Evolutionary conservation across 2,329 filamentous ascomycete genomes (phyloP).

Genomic region (Calonectria crousiana): DNA sequence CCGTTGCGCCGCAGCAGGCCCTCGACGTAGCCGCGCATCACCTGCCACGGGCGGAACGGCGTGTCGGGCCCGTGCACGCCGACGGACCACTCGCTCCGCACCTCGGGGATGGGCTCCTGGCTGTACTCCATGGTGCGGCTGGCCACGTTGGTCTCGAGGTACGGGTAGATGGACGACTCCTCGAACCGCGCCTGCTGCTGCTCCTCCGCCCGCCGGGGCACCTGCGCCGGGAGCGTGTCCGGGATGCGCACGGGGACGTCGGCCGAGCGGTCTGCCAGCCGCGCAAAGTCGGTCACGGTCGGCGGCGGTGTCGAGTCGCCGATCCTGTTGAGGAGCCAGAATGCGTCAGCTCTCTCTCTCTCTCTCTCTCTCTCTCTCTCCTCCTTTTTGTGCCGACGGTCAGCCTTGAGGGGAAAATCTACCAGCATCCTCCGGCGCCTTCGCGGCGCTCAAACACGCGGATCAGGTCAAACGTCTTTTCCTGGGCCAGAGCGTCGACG

Average conservation of each 20-base stretch:
- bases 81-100: slow-evolving; percentile 45
- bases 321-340: slow-evolving; percentile 55
- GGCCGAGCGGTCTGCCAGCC: slow-evolving; percentile 60
- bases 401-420: slow-evolving; percentile 30
- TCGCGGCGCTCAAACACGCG: slow-evolving; percentile 72
- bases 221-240: slow-evolving; percentile 58
- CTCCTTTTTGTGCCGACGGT: background rate
- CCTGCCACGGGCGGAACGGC: slow-evolving; percentile 71
- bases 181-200: slow-evolving; percentile 61
- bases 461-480: slow-evolving; percentile 68
- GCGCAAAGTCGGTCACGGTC: slow-evolving; percentile 58
- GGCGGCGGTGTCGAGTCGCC: slow-evolving; percentile 52
- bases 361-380: too few relatives aligned
- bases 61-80: slow-evolving; percentile 65
- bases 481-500: slow-evolving; percentile 69
- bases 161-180: slow-evolving; percentile 71
- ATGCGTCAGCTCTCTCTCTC: background rate
- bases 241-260: slow-evolving; percentile 63
- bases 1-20: slow-evolving; percentile 63
- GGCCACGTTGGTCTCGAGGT: slow-evolving; percentile 74
- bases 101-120: slow-evolving; percentile 64
- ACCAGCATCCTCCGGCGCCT: slow-evolving; percentile 72
- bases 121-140: slow-evolving; percentile 70
- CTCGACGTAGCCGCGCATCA: slow-evolving; percentile 68
- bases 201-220: slow-evolving; percentile 45